Base-by-base conservation (phyloP, 306 rosid genomes). In the Comarum palustre region DNA sequence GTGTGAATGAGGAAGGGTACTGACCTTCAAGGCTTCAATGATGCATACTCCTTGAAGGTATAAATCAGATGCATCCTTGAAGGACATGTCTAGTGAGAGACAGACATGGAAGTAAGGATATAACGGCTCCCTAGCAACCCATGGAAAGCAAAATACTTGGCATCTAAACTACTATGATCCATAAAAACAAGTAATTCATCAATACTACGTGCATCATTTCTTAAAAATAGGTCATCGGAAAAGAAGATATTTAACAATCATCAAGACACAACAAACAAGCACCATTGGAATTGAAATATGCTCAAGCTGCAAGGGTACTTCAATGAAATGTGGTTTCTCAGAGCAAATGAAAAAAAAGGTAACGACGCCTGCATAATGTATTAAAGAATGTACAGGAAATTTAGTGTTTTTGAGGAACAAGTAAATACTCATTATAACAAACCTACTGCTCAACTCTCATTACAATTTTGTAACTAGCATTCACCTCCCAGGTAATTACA, bases 391-490 rank as follows among this genome's bases (percentile, higher is more conserved):
- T 31, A 42, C 6, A 11, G 31, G 45, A 58, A 7, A 57, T 22
- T 27, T 6, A 3, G 41, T 9, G 65, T 54, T 38, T 38, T 5
- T 14, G 8, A 39, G 32, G 67, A 10, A 27, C 9, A 54, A 57
- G 14, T 4, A 71, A 25, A 10, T 55, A 39, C 25, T 57, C 67
- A 16, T 19, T 0, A 57, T 27, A 41, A 58, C 31, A 58, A 58
- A 42, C 57, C 75, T 42, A 42, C 22, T 6, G 43, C 43, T 58
- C 57, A 42, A 42, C 31, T 27, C 46, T 59, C 55, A 9, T 41
- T 12, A 72, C 38, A 16, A 41, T 57, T 71, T 16, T 20, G 41
- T 70, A 72, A 72, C 55, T 39, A 17, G 75, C 62, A 57, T 41
- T 15, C 20, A 41, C 75, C 42, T 57, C 55, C 52, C 66, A 8